phyloP scores from a whole-genome alignment of 306 rosid species.

The Fragaria vesca region DNA sequence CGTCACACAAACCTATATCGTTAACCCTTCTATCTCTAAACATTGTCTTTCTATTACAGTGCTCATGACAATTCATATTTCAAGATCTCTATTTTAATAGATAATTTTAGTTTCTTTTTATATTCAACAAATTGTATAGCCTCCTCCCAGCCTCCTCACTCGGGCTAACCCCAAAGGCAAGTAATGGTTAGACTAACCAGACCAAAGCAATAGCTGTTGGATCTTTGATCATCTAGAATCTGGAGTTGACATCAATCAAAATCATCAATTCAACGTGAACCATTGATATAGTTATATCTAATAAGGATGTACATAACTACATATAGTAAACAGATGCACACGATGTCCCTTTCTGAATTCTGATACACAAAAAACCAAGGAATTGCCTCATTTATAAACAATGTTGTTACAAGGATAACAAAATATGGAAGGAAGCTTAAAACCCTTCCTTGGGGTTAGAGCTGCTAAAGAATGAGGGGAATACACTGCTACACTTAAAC shows the following conservation, averaged over 20 bases:
- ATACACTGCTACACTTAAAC: slow-evolving; percentile 29
- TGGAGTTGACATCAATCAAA: background rate
- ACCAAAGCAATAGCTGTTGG: background rate
- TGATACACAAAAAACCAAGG: slow-evolving; percentile 21
- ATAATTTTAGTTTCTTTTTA: too few species aligned
- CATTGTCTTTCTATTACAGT: too few species aligned
- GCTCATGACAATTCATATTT: too few species aligned
- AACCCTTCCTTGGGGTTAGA: slow-evolving; percentile 35
- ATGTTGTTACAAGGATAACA: slow-evolving; percentile 32
- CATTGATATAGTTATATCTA: too few species aligned
- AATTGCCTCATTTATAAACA: slow-evolving; percentile 49
- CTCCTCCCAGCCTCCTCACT: too few species aligned
- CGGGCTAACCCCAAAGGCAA: background rate
- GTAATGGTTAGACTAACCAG: background rate
- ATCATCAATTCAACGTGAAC: background rate
- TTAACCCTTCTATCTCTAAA: too few species aligned
- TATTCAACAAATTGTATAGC: too few species aligned
- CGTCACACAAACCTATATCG: too few species aligned
- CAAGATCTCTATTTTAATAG: too few species aligned
- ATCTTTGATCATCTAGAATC: background rate
- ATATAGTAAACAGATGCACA: background rate
- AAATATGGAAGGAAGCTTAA: slow-evolving; percentile 18
- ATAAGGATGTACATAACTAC: background rate
- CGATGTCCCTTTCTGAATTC: background rate
- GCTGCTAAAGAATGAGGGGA: slow-evolving; percentile 48